Evolutionary conservation across 164 flowering plant species (phyloP), one percentile per base, ranked within the genome.

Genomic region (Cinnamomum chago): DNA sequence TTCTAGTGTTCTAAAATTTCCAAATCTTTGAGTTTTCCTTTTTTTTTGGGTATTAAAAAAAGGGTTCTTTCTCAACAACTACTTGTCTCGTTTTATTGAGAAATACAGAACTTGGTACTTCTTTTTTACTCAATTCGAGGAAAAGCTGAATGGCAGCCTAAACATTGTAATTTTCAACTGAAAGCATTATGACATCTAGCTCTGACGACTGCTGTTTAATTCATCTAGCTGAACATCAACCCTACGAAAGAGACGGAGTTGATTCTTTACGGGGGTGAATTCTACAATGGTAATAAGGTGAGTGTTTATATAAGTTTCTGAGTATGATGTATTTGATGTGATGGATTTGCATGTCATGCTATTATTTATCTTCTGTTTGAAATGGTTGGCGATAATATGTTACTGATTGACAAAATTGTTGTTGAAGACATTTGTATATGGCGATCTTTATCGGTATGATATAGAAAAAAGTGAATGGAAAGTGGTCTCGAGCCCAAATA

Each of bases 211-310:
- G 60, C 15, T 71, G 1, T 27, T 14, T 51, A 17, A 22, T 67
- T 69, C 23, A 27, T 84, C 77, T 66, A 95, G 99, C 79, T 95
- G 62, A 91, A 62, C 52, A 82, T 95, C 70, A 95, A 95, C 84
- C 98, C 99, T 3, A 73, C 86, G 82, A 95, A 93, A 78, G 99
- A 95, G 81, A 88, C 95, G 0, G 99, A 95, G 70, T 73, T 95
- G 85, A 91, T 95, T 7, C 76, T 95, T 1, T 93, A 90, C 76
- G 99, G 99, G 0, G 99, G 99, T 58, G 99, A 95, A 86, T 95
- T 88, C 79, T 95, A 95, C 90, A 95, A 95, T 77, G 99, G 99
- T 20, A 87, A 78, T 75, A 95, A 92, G 97, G 99, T 95, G 67
- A 74, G 86, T 40, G 20, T 51, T 55, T 23, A 6, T 27, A 51